phyloP scores from a whole-genome alignment of 1,139 yeast species.

The Lodderomyces metapsilosis region DNA sequence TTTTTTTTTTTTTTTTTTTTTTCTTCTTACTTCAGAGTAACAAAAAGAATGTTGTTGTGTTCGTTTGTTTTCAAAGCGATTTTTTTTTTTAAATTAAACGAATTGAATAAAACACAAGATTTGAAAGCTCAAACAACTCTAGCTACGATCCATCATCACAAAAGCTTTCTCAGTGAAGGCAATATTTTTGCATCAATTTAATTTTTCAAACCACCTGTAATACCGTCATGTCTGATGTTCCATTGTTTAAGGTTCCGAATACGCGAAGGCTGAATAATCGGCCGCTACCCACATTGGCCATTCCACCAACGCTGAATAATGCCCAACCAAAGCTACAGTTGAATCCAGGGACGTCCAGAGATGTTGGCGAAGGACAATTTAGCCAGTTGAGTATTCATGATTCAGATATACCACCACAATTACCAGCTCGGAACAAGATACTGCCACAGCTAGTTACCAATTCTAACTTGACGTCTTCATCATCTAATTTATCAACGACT shows the following conservation, averaged over 20 bases:
- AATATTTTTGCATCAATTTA: background rate
- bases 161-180: no score
- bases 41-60: no score
- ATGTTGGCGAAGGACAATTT: background rate
- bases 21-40: no score
- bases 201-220: no score
- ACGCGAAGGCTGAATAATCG: conserved; percentile 13
- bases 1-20: no score
- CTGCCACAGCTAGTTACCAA: background rate
- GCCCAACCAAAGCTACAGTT: conserved; percentile 7
- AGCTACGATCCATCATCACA: no score
- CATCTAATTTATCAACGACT: conserved; percentile 11
- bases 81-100: no score
- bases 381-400: background rate
- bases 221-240: conserved; percentile 17
- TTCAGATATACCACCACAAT: background rate
- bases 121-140: no score
- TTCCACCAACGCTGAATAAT: conserved; percentile 14
- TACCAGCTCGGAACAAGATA: background rate
- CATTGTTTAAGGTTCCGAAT: conserved; percentile 18
- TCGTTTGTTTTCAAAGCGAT: no score
- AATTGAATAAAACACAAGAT: no score
- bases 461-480: conserved; percentile 4
- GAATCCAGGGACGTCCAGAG: background rate
- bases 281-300: conserved; percentile 14